phyloP scores from a whole-genome alignment of 257 asterid genomes.

The Datura wrightii region DNA sequence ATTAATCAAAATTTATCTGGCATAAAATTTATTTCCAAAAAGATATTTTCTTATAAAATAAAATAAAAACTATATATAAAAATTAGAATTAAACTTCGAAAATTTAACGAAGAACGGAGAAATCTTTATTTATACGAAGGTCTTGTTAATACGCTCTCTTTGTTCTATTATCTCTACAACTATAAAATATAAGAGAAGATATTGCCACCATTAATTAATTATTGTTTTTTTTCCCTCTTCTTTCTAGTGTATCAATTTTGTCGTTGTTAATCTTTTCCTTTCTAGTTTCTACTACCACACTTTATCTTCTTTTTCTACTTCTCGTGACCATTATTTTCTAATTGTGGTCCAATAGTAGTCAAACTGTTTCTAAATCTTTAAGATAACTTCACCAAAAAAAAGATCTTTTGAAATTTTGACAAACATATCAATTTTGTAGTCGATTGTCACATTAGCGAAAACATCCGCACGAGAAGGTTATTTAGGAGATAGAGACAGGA shows the following conservation, averaged over 20 bases:
- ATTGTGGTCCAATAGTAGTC: constrained; percentile 6
- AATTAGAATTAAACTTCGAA: too few relatives aligned
- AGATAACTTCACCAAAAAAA: neutral
- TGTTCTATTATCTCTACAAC: neutral
- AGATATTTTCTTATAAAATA: too few relatives aligned
- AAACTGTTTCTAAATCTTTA: neutral
- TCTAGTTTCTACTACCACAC: neutral
- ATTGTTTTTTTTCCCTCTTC: neutral
- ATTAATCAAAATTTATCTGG: too few relatives aligned
- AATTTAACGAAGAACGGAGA: too few relatives aligned
- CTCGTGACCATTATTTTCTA: neutral
- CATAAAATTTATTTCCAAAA: too few relatives aligned
- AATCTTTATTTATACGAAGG: too few relatives aligned
- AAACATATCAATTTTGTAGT: neutral
- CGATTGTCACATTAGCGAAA: neutral
- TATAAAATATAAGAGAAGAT: constrained; percentile 17
- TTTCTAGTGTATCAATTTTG: neutral
- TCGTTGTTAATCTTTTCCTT: neutral
- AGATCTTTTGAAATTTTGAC: neutral
- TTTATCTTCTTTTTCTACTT: neutral
- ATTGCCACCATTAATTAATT: constrained; percentile 1
- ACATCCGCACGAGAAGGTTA: neutral
- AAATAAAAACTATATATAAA: too few relatives aligned
- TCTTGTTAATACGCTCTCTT: too few relatives aligned
- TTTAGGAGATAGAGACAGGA: neutral